A percentile compares a stretch with the other conserved stretches of the same genome.
Evolutionary conservation across 2,329 filamentous ascomycete species (phyloP).

Genomic region (Neonectria sp.): DNA sequence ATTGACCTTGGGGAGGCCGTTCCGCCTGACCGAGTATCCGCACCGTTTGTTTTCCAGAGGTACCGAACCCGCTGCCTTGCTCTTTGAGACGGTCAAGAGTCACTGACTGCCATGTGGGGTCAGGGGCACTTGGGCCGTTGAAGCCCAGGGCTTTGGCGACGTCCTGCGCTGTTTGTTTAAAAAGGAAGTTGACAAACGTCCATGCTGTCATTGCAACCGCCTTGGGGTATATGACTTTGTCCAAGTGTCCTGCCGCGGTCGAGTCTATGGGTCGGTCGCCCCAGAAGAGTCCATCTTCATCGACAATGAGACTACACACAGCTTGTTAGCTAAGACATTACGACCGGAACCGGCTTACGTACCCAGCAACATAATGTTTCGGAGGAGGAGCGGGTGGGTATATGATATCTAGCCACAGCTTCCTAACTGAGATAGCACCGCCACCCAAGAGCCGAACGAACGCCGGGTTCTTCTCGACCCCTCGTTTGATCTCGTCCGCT

Average conservation of each 20-base stretch:
- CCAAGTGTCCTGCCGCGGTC: slow-evolving; percentile 59
- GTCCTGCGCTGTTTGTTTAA: slow-evolving; percentile 60
- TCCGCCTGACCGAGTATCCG: slow-evolving; percentile 44
- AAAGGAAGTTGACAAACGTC: slow-evolving; percentile 65
- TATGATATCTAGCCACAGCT: slow-evolving; percentile 73
- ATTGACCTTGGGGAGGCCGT: slow-evolving; percentile 41
- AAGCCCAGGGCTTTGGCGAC: slow-evolving; percentile 64
- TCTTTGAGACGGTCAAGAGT: slow-evolving; percentile 49
- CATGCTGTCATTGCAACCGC: slow-evolving; percentile 66
- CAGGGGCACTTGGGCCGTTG: slow-evolving; percentile 42
- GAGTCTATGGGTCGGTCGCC: slow-evolving; percentile 65
- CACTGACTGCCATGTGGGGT: slow-evolving; percentile 52
- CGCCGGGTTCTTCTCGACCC: slow-evolving; percentile 58
- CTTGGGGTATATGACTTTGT: slow-evolving; percentile 68
- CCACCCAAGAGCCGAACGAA: slow-evolving; percentile 63
- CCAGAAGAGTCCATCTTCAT: slow-evolving; percentile 65
- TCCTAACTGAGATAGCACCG: slow-evolving; percentile 62
- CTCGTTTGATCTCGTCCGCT: slow-evolving; percentile 52
- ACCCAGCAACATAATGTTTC: slow-evolving; percentile 73
- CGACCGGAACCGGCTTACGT: slow-evolving; percentile 43
- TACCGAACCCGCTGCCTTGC: slow-evolving; percentile 40
- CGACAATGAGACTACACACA: slow-evolving; percentile 62
- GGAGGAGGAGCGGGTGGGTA: slow-evolving; percentile 73
- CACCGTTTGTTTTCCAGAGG: slow-evolving; percentile 42
- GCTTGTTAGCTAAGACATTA: slow-evolving; percentile 39